Evolutionary conservation across 2,329 filamentous ascomycete genomes (phyloP), one percentile per base, ranked within the genome.

Genomic region (Penicillium sp.): DNA sequence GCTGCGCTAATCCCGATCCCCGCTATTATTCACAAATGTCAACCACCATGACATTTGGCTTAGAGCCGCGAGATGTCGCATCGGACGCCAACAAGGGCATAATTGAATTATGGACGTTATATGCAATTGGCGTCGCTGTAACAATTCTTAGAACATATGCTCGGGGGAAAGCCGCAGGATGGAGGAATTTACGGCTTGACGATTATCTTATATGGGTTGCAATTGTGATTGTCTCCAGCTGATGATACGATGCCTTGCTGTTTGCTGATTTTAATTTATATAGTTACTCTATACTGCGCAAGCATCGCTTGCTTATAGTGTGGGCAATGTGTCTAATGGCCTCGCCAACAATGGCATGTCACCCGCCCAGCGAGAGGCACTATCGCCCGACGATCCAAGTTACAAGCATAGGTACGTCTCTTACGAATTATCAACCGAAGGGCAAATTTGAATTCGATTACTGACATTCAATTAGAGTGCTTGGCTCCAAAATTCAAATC

Each of bases 281-380:
- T 29, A 81, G 77, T 52, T 77, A 10, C 71, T 82, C 45, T 82
- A 83, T 52, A 72, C 75, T 1, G 66, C 75, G 5, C 77, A 83
- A 61, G 75, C 79, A 1, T 69, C 68, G 31, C 67, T 79, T 18
- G 76, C 74, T 5, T 77, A 81, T 45, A 72, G 69, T n/a, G 75
- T 81, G 10, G 77, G 77, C 13, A 72, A 73, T 34, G 63, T 66
- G 15, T 78, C 73, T 18, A 68, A 74, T 42, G 81, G 81, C 0
- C 69, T 84, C 1, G 80, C 81, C 15, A 84, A 84, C 56, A 81
- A 81, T 58, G 75, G 75, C 50, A 82, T 85, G 79, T 79, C 80
- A 3, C 67, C 76, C 27, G 73, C 72, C 9, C 66, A 81, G 56
- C 75, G 82, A 9, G 68, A 62, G 8, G 68, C 72, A 0, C 65